phyloP scores from a whole-genome alignment of 2,329 filamentous ascomycete genomes.

The Clonostachys byssicola region DNA sequence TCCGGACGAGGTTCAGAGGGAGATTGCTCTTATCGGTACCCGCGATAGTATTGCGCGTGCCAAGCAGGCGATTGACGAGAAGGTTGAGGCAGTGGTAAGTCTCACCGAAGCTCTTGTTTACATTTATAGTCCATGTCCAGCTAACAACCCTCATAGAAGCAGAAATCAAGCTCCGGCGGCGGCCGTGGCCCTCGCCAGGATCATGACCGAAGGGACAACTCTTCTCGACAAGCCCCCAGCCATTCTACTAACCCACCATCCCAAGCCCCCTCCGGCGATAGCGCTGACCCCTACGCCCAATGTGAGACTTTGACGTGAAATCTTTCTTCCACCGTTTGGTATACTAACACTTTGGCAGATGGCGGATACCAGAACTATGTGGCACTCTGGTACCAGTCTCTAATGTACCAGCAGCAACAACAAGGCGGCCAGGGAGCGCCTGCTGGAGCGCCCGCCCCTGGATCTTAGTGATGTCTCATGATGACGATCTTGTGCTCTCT shows the following conservation, averaged over 20 bases:
- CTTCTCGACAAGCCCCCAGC: constrained; percentile 36
- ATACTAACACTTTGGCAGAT: constrained; percentile 39
- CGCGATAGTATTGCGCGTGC: constrained; percentile 75
- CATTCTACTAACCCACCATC: constrained; percentile 34
- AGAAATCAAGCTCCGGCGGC: constrained; percentile 48
- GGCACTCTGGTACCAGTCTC: constrained; percentile 74
- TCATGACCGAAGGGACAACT: constrained; percentile 49
- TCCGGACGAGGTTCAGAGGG: constrained; percentile 73
- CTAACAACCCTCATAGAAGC: constrained; percentile 35
- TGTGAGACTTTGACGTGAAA: constrained; percentile 44
- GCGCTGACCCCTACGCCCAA: constrained; percentile 68
- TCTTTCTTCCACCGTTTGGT: neutral
- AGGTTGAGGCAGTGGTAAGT: constrained; percentile 84
- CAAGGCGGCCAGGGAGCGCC: constrained; percentile 28
- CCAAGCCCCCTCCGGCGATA: constrained; percentile 40
- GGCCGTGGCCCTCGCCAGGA: constrained; percentile 42
- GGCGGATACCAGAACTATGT: constrained; percentile 80
- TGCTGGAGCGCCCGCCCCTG: constrained; percentile 26
- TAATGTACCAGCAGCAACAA: constrained; percentile 38
- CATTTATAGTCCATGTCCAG: neutral
- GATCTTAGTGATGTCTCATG: constrained; percentile 26
- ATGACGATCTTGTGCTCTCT: constrained; percentile 6
- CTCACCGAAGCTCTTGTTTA: neutral
- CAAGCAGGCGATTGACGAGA: constrained; percentile 83
- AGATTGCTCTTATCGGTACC: constrained; percentile 80